These are phyloP conservation scores for Gnomoniopsis smithogilvyi DNA, from an alignment of 2,329 filamentous ascomycete species.

Conservation along the genomic window DNA sequence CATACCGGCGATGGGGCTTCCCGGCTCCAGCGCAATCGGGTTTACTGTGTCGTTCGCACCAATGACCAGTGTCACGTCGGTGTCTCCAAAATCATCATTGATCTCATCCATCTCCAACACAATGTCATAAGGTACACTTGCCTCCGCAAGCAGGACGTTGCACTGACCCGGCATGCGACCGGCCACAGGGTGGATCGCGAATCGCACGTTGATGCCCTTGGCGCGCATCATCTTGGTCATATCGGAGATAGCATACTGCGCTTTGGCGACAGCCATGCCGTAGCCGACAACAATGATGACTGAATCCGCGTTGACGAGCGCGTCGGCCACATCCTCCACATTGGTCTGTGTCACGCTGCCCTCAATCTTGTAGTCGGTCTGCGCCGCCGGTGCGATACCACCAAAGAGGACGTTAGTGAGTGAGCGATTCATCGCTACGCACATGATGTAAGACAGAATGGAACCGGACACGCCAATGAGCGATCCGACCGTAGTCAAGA, in stretches of 20 bases:
- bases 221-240: slow-evolving; percentile 72
- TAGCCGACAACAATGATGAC: slow-evolving; percentile 91
- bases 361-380: slow-evolving; percentile 70
- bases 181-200: slow-evolving; percentile 87
- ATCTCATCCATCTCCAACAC: slow-evolving; percentile 96
- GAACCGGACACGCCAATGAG: slow-evolving; percentile 87
- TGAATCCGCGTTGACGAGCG: slow-evolving; percentile 71
- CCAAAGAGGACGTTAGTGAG: slow-evolving; percentile 89
- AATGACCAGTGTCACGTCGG: slow-evolving; percentile 83
- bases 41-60: slow-evolving; percentile 93
- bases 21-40: slow-evolving; percentile 80
- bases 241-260: slow-evolving; percentile 85
- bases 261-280: slow-evolving; percentile 92
- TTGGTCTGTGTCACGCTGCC: slow-evolving; percentile 75
- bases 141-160: slow-evolving; percentile 86
- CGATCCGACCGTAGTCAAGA: slow-evolving; percentile 81
- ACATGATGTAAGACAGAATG: slow-evolving; percentile 84
- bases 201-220: slow-evolving; percentile 77
- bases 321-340: slow-evolving; percentile 77
- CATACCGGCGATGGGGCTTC: slow-evolving; percentile 86
- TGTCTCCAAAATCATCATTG: slow-evolving; percentile 85
- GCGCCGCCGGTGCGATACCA: slow-evolving; percentile 64
- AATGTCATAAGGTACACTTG: slow-evolving; percentile 85
- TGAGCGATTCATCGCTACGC: slow-evolving; percentile 87
- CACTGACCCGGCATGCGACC: slow-evolving; percentile 93